Conservation (phyloP, 1,284 basidiomycete genomes). For the Apiotrichum mycotoxinovorans region DNA sequence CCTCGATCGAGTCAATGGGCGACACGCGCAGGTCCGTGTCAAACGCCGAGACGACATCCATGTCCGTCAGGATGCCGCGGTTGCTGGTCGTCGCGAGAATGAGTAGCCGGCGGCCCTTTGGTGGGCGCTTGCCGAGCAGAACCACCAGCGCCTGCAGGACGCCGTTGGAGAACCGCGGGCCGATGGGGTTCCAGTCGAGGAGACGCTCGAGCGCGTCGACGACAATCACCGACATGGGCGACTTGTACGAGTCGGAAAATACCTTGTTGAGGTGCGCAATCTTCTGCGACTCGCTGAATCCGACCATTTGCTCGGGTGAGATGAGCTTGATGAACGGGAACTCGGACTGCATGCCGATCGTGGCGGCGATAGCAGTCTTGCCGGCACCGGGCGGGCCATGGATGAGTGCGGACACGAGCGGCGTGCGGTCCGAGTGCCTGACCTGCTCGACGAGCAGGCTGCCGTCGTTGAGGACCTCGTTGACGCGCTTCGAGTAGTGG, state of each 20-base stretch:
- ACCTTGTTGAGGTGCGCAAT: slow-evolving; percentile 88
- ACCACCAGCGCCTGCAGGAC: slow-evolving; percentile 91
- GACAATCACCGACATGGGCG: slow-evolving; percentile 91
- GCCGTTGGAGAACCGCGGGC: slow-evolving; percentile 90
- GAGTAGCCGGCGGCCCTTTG: slow-evolving; percentile 90
- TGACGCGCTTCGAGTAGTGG: slow-evolving; percentile 76
- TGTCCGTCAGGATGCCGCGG: slow-evolving; percentile 79
- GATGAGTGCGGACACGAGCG: slow-evolving; percentile 83
- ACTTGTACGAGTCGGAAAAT: slow-evolving; percentile 96
- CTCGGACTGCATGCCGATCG: slow-evolving; percentile 85
- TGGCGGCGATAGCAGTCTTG: slow-evolving; percentile 93
- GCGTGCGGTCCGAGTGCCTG: slow-evolving; percentile 80
- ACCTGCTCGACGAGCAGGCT: slow-evolving; percentile 94
- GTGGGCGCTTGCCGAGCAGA: slow-evolving; percentile 81
- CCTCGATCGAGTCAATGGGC: slow-evolving; percentile 68
- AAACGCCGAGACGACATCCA: slow-evolving; percentile 84
- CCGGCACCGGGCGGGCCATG: slow-evolving; percentile 88
- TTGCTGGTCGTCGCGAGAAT: slow-evolving; percentile 91
- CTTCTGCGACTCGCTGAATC: slow-evolving; percentile 86
- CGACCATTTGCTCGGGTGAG: slow-evolving; percentile 95
- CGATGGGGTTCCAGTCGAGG: slow-evolving; percentile 96
- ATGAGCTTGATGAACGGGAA: slow-evolving; percentile 99
- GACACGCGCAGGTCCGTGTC: slow-evolving; percentile 85
- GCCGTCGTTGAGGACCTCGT: slow-evolving; percentile 80
- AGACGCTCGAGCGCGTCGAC: slow-evolving; percentile 92